Conservation (phyloP, 768 basidiomycete species). For the Tulasnella sp. region DNA sequence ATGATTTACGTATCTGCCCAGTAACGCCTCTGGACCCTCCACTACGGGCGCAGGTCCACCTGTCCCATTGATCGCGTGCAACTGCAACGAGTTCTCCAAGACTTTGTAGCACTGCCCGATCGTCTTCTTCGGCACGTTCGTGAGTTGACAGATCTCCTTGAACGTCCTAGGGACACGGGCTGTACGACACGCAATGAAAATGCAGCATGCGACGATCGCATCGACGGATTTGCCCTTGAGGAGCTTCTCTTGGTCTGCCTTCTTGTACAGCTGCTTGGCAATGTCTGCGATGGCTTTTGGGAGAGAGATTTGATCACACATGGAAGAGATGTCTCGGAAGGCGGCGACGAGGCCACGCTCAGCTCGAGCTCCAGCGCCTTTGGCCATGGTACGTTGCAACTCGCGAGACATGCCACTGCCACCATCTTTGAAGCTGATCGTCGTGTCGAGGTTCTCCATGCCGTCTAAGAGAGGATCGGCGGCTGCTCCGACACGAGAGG, state of each 20-base stretch:
- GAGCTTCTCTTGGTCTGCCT: conserved; percentile 90
- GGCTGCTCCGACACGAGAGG: conserved; percentile 97
- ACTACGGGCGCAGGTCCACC: conserved; percentile 35
- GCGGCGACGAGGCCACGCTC: conserved; percentile 81
- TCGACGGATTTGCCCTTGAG: conserved; percentile 84
- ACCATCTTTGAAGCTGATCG: conserved; percentile 92
- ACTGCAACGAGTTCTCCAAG: conserved; percentile 78
- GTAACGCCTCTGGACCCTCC: conserved; percentile 31
- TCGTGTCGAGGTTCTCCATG: conserved; percentile 87
- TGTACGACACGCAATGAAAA: conserved; percentile 94
- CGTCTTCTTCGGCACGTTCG: conserved; percentile 89
- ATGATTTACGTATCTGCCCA: conserved; percentile 91
- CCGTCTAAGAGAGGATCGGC: conserved; percentile 89
- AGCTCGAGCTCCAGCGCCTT: conserved; percentile 56
- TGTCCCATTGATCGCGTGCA: conserved; percentile 43
- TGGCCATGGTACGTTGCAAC: conserved; percentile 83
- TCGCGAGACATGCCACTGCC: conserved; percentile 86
- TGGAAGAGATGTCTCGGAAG: conserved; percentile 82
- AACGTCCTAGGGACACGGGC: conserved; percentile 94
- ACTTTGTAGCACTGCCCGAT: conserved; percentile 90
- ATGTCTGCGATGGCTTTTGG: conserved; percentile 91
- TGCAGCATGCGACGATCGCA: conserved; percentile 93
- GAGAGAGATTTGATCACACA: conserved; percentile 93
- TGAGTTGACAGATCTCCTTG: conserved; percentile 88
- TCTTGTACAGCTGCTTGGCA: conserved; percentile 94